Percentiles rank a stretch among this genome's conserved stretches.
These are phyloP conservation scores for Exophiala alcalophila DNA, from an alignment of 2,329 filamentous ascomycete genomes.

Conservation along the genomic window DNA sequence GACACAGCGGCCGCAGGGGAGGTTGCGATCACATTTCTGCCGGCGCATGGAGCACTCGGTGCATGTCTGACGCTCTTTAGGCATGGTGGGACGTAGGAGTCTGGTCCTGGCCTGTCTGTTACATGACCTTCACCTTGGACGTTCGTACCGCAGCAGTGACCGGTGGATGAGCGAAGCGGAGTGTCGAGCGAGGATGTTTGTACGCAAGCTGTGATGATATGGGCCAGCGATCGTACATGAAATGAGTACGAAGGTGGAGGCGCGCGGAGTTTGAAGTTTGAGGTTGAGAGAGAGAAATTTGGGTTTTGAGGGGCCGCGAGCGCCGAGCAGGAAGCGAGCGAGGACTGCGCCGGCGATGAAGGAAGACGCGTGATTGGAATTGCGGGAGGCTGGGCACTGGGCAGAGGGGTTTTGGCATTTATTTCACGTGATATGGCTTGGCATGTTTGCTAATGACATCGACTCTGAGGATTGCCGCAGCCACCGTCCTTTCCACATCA, in stretches of 20 bases:
- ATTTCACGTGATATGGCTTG: too few species aligned
- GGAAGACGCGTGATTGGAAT: too few species aligned
- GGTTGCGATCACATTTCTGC: constrained; percentile 40
- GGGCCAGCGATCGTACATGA: constrained; percentile 8
- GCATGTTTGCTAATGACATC: too few species aligned
- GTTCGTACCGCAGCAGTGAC: constrained; percentile 11
- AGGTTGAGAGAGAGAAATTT: constrained; percentile 11
- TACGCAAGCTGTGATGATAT: constrained; percentile 5
- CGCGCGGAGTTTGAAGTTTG: constrained; percentile 4
- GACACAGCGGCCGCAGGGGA: constrained; percentile 42
- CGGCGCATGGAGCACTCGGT: constrained; percentile 32
- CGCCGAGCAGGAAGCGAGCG: too few species aligned
- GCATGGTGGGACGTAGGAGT: constrained; percentile 17
- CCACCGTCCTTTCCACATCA: too few species aligned
- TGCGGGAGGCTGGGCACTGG: too few species aligned
- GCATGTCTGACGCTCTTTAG: constrained; percentile 30
- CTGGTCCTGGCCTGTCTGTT: too few species aligned
- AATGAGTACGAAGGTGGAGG: constrained; percentile 18
- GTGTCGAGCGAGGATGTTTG: constrained; percentile 7
- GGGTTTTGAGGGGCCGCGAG: too few species aligned
- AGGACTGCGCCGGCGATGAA: too few species aligned
- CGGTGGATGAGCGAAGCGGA: constrained; percentile 8
- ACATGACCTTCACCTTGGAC: constrained; percentile 4
- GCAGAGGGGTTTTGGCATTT: too few species aligned
- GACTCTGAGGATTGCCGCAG: too few species aligned